Evolutionary conservation across 306 rosid species (phyloP).

Genomic region (Inga laurina): DNA sequence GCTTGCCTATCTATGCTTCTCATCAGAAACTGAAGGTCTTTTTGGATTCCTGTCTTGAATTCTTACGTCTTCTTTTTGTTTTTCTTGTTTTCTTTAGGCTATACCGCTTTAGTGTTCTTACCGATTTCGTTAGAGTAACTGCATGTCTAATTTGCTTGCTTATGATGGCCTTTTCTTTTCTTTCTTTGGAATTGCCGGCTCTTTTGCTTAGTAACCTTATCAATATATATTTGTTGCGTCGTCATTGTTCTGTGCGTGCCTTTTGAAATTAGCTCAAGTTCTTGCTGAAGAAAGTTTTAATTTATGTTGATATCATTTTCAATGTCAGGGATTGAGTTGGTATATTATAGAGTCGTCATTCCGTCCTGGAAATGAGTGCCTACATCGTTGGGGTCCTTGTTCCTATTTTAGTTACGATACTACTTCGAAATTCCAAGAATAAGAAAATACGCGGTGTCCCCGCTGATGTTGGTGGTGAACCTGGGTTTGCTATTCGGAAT

Average conservation of each 20-base stretch:
- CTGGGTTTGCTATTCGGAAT: slow-evolving; percentile 68
- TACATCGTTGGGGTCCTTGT: slow-evolving; percentile 63
- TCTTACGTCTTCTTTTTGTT: not conserved
- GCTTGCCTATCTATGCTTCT: not conserved
- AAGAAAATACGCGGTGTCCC: slow-evolving; percentile 67
- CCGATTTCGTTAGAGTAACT: not conserved
- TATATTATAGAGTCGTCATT: not conserved
- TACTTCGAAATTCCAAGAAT: slow-evolving; percentile 51
- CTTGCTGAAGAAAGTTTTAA: not conserved
- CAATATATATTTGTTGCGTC: not conserved
- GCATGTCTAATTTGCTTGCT: not conserved
- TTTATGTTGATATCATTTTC: not conserved
- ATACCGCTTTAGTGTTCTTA: not conserved
- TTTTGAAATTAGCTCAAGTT: not conserved
- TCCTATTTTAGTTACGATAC: slow-evolving; percentile 62
- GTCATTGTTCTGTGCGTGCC: not conserved
- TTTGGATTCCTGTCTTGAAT: not conserved
- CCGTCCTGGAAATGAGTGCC: slow-evolving; percentile 48
- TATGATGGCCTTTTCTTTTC: not conserved
- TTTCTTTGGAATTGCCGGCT: not conserved
- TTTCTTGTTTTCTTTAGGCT: not conserved
- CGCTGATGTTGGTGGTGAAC: slow-evolving; percentile 67
- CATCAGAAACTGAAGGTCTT: slow-evolving; percentile 27
- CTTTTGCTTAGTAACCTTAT: not conserved
- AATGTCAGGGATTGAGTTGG: slow-evolving; percentile 35